Evolutionary conservation across 2,329 filamentous ascomycete genomes (phyloP).

Genomic region (Xylariaceae sp.): DNA sequence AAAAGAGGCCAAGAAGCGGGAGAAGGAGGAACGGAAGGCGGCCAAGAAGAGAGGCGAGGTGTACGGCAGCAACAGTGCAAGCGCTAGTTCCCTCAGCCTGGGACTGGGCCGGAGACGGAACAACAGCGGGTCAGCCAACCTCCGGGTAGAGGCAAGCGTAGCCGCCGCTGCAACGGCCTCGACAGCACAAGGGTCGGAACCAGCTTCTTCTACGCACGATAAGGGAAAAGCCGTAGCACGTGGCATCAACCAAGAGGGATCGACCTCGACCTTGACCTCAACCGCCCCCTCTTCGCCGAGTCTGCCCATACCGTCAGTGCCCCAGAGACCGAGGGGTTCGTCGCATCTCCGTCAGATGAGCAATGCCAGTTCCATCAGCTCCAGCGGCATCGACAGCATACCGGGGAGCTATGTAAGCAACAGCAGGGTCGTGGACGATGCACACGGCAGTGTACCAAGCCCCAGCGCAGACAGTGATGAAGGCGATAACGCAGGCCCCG

Average conservation of each 20-base stretch:
- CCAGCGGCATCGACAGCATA: slow-evolving; percentile 66
- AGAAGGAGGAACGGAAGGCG: slow-evolving; percentile 77
- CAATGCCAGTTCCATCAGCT: slow-evolving; percentile 77
- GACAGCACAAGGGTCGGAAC: slow-evolving; percentile 27
- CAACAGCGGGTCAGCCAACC: slow-evolving; percentile 55
- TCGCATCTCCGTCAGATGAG: slow-evolving; percentile 79
- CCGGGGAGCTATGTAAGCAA: slow-evolving; percentile 45
- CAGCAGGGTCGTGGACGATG: slow-evolving; percentile 39
- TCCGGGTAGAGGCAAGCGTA: slow-evolving; percentile 51
- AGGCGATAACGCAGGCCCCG: slow-evolving; percentile 50
- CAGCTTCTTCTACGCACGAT: slow-evolving; percentile 36
- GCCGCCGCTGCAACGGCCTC: slow-evolving; percentile 38
- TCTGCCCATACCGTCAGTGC: slow-evolving; percentile 37
- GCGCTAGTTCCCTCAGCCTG: slow-evolving; percentile 60
- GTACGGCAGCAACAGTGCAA: slow-evolving; percentile 42
- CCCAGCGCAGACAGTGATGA: slow-evolving; percentile 43
- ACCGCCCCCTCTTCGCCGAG: slow-evolving; percentile 34
- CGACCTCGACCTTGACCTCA: slow-evolving; percentile 25
- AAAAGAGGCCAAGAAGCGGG: slow-evolving; percentile 79
- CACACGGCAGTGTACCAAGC: slow-evolving; percentile 51
- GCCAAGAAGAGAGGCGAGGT: slow-evolving; percentile 55
- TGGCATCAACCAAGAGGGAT: slow-evolving; percentile 19
- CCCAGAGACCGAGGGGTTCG: slow-evolving; percentile 51
- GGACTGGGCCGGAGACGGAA: slow-evolving; percentile 53
- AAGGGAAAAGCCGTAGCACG: slow-evolving; percentile 71